Conservation (phyloP, 345 rosid genomes). For the Arabidopsis suecica region DNA sequence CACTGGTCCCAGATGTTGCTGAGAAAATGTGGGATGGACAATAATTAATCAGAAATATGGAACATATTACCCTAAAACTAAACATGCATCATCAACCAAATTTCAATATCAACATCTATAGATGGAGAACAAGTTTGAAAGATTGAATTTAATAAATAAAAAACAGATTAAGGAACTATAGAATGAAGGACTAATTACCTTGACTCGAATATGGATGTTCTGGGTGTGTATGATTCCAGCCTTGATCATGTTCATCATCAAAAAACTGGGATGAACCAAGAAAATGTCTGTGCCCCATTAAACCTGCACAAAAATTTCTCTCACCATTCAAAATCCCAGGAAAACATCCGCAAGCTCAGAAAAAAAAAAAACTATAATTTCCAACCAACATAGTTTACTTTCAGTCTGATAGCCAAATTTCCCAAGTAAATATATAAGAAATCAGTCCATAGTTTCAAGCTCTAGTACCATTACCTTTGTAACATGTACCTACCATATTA, state of each 20-base stretch:
- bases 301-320: conserved; percentile 50
- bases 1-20: conserved; percentile 59
- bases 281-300: conserved; percentile 74
- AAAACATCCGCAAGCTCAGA: conserved; percentile 11
- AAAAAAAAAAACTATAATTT: neutral
- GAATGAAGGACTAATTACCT: conserved; percentile 50
- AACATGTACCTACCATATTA: conserved; percentile 13
- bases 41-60: conserved; percentile 27
- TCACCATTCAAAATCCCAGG: conserved; percentile 29
- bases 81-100: conserved; percentile 29
- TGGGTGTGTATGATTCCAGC: conserved; percentile 64
- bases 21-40: conserved; percentile 37
- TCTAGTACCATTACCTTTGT: conserved; percentile 22
- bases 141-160: conserved; percentile 1
- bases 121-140: neutral
- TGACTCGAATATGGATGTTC: conserved; percentile 60
- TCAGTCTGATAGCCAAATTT: conserved; percentile 10
- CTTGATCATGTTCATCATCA: conserved; percentile 67
- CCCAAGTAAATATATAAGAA: neutral
- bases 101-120: conserved; percentile 11
- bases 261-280: conserved; percentile 57
- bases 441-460: conserved; percentile 11
- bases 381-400: conserved; percentile 11
- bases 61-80: conserved; percentile 17
- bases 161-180: neutral